Evolutionary conservation across 169 alveolate species (phyloP).

Genomic region (Plasmodium vinckei): DNA sequence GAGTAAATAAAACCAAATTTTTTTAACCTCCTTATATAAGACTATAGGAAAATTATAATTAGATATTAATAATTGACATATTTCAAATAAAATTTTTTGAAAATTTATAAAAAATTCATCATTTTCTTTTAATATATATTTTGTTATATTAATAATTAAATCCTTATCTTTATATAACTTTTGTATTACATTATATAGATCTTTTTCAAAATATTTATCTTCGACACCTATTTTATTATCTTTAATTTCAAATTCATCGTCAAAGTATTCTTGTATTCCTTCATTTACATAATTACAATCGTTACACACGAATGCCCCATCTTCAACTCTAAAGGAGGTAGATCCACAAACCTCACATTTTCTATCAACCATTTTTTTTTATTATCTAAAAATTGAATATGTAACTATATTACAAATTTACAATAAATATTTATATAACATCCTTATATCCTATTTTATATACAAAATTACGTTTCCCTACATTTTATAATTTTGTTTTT

Average conservation of each 20-base stretch:
- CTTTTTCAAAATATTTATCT: conserved; percentile 21
- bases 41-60: conserved; percentile 16
- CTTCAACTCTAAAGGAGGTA: conserved; percentile 25
- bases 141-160: conserved; percentile 17
- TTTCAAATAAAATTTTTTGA: conserved; percentile 33
- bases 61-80: conserved; percentile 11
- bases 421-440: too few species aligned
- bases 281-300: conserved; percentile 56
- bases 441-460: too few species aligned
- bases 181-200: conserved; percentile 29
- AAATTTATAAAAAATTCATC: conserved; percentile 60
- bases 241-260: conserved; percentile 14
- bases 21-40: conserved; percentile 40
- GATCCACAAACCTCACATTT: conserved; percentile 38
- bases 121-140: conserved; percentile 58
- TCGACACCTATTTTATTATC: neutral
- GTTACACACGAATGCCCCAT: conserved; percentile 43
- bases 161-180: conserved; percentile 46
- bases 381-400: too few species aligned
- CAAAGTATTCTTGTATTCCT: conserved; percentile 26
- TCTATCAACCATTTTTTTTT: conserved; percentile 15
- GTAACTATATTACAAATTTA: too few species aligned
- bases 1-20: conserved; percentile 53
- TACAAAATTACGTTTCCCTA: too few species aligned
- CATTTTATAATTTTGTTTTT: too few species aligned